Base-by-base conservation (phyloP, 1,139 yeast species). In the Diutina catenulata region DNA sequence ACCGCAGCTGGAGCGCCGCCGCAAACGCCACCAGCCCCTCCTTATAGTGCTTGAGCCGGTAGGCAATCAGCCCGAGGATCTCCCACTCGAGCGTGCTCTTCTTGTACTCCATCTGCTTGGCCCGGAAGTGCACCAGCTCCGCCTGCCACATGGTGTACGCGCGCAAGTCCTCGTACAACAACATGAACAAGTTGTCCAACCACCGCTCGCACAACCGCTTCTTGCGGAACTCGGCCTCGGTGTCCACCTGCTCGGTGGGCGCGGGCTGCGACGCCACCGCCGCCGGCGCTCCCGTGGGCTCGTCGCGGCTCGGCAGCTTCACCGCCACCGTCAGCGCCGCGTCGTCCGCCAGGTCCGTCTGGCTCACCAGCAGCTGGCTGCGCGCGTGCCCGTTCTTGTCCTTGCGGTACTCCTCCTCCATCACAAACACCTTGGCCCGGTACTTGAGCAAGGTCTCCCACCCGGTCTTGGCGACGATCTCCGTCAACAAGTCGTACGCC, bases 11-110 rank as follows among this genome's bases (percentile, higher is more conserved):
- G 39, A 87, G 59, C 1, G 94, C 78, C 37, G 87, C 80, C 46
- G 84, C 83, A 49, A 84, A 76, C 5, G 97, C 94, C 15, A 80
- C 75, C 10, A 86, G 68, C 0, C 94, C 94, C 50, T 84, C 93
- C 42, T 78, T 79, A 53, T 62, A 76, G 53, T 86, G 87, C 52
- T 80, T 80, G 33, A 88, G 74, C 43, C 95, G 71, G 49, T 72
- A 71, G 4, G 95, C 87, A 33, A 86, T 76, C 41, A 76, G 68
- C 0, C 97, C 98, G 44, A 88, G 71, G 33, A 88, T 68, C 56
- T 88, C 95, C 97, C 97, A 91, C 58, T 91, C 98, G 41, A 84
- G 63, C 0, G 95, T 82, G 40, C 86, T 75, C 58, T 83, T 88
- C 50, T 75, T 76, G 48, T 80, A 73, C 35, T 77, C 80, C 57